Conservation (phyloP, 2,329 filamentous ascomycete genomes). For the Myriosclerotinia curreyana region DNA sequence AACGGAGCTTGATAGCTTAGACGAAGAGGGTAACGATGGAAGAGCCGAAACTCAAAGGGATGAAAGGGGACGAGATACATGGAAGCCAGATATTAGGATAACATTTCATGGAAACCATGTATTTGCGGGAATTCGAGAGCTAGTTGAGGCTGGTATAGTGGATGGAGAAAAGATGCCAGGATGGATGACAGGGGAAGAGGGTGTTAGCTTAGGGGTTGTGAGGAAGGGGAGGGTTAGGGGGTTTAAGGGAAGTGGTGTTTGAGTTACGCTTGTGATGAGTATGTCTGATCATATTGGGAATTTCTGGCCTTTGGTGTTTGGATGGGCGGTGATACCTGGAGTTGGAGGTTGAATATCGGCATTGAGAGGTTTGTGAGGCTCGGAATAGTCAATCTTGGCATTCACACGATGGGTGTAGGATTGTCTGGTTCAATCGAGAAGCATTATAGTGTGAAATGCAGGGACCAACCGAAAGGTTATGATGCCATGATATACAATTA, state of each 20-base stretch:
- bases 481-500: not conserved
- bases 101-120: constrained; percentile 74
- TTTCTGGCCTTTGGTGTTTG: not conserved
- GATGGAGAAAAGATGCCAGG: constrained; percentile 78
- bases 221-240: constrained; percentile 62
- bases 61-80: constrained; percentile 35
- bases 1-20: constrained; percentile 31
- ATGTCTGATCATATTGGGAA: not conserved
- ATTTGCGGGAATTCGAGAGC: constrained; percentile 73
- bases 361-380: not conserved
- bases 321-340: constrained; percentile 10
- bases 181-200: constrained; percentile 88
- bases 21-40: constrained; percentile 36
- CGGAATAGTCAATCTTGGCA: not conserved
- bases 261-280: not conserved
- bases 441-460: not conserved
- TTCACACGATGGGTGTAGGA: too few species aligned
- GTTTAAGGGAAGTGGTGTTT: constrained; percentile 52
- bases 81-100: constrained; percentile 60
- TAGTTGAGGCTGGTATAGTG: constrained; percentile 73
- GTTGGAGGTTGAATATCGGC: not conserved
- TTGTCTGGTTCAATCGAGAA: not conserved
- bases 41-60: constrained; percentile 26
- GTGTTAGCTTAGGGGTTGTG: constrained; percentile 70
- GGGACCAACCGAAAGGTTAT: too few species aligned